These are phyloP conservation scores for Sporothrix curviconia DNA, from an alignment of 2,329 filamentous ascomycete genomes.

Conservation along the genomic window DNA sequence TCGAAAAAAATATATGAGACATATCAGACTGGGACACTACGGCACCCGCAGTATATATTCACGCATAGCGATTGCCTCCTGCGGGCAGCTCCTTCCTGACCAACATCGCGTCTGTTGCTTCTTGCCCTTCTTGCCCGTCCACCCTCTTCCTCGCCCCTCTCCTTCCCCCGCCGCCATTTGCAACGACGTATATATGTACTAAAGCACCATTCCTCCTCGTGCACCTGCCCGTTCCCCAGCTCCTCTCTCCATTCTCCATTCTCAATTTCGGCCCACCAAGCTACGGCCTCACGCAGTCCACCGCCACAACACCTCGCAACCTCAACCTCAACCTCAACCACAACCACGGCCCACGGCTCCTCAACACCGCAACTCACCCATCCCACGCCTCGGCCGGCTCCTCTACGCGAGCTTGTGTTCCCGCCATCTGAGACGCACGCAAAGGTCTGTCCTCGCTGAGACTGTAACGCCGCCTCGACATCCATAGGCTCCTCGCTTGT, in stretches of 20 bases:
- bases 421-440: conserved; percentile 15
- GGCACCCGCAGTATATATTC: conserved; percentile 5
- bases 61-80: neutral
- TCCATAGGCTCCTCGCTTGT: neutral
- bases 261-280: neutral
- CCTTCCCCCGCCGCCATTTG: too few relatives aligned
- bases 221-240: too few relatives aligned
- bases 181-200: too few relatives aligned
- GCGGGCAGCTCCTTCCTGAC: neutral
- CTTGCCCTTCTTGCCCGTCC: neutral
- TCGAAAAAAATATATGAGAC: conserved; percentile 1
- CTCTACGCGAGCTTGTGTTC: conserved; percentile 19
- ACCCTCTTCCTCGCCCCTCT: too few relatives aligned
- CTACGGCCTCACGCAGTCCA: neutral
- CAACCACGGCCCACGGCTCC: too few relatives aligned
- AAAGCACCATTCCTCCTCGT: too few relatives aligned
- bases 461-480: neutral
- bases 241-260: neutral
- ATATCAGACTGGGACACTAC: conserved; percentile 2
- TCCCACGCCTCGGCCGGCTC: conserved; percentile 3
- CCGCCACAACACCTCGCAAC: neutral
- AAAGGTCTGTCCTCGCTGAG: conserved; percentile 3
- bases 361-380: neutral
- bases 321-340: neutral
- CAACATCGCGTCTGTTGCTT: neutral